These are phyloP conservation scores for Sporothrix mexicana DNA, from an alignment of 2,329 filamentous ascomycete species.

Conservation along the genomic window DNA sequence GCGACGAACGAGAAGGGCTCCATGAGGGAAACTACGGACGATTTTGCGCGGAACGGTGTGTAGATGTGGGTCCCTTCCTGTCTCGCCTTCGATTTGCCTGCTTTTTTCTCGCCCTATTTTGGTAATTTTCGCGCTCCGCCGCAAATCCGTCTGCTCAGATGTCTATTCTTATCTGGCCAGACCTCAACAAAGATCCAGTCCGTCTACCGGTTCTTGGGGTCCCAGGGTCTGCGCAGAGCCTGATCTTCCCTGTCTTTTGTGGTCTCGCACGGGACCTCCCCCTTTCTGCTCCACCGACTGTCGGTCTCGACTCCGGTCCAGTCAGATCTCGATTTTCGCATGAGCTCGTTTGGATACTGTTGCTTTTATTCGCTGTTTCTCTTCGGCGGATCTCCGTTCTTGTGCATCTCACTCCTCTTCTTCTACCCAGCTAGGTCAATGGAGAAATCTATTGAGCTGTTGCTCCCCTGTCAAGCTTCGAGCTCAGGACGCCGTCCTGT, in stretches of 20 bases:
- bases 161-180: constrained; percentile 19
- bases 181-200: not conserved
- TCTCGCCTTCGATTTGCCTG: not conserved
- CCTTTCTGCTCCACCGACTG: constrained; percentile 24
- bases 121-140: not conserved
- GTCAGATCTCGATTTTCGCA: constrained; percentile 11
- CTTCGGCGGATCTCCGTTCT: too few relatives aligned
- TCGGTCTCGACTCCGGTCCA: constrained; percentile 25
- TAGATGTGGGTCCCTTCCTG: not conserved
- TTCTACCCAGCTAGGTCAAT: too few relatives aligned
- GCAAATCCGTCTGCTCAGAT: constrained; percentile 7
- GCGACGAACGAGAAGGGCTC: not conserved
- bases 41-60: constrained; percentile 11
- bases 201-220: not conserved
- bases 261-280: not conserved
- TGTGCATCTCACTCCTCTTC: too few relatives aligned
- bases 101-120: not conserved
- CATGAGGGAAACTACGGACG: not conserved
- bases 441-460: too few relatives aligned
- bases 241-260: too few relatives aligned
- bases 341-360: constrained; percentile 23
- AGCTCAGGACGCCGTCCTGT: too few relatives aligned
- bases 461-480: too few relatives aligned
- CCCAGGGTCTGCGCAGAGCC: too few relatives aligned
- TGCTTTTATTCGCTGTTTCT: too few relatives aligned